These are phyloP conservation scores for Nigrograna mackinnonii DNA, from an alignment of 2,329 filamentous ascomycete species.

Conservation along the genomic window DNA sequence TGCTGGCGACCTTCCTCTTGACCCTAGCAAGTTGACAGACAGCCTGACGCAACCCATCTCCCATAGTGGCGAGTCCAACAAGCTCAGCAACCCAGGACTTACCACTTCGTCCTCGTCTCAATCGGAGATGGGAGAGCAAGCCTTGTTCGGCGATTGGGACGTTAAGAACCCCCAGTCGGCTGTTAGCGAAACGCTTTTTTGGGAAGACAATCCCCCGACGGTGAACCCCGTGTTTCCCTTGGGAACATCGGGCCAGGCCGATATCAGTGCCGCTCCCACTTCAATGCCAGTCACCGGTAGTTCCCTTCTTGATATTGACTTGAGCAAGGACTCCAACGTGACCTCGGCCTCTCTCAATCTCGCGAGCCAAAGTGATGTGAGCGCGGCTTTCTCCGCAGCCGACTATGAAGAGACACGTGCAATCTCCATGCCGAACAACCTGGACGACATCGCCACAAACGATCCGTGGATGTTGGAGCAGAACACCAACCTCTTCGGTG, in stretches of 20 bases:
- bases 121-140: conserved; percentile 42
- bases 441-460: conserved; percentile 30
- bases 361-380: conserved; percentile 6
- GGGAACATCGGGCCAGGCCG: conserved; percentile 24
- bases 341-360: no score
- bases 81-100: conserved; percentile 42
- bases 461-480: conserved; percentile 36
- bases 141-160: conserved; percentile 38
- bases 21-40: conserved; percentile 40
- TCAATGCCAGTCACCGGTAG: conserved; percentile 16
- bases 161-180: conserved; percentile 31
- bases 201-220: conserved; percentile 38
- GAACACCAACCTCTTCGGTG: conserved; percentile 24
- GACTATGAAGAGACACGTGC: conserved; percentile 31
- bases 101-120: conserved; percentile 45
- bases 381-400: conserved; percentile 14
- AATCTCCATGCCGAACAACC: conserved; percentile 34
- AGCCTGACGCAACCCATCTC: conserved; percentile 41
- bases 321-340: conserved; percentile 20
- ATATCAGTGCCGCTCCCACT: conserved; percentile 25
- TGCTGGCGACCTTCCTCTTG: conserved; percentile 43
- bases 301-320: conserved; percentile 2
- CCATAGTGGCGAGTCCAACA: conserved; percentile 43
- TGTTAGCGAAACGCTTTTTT: conserved; percentile 37
- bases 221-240: conserved; percentile 36